Conservation (phyloP, 176 grass and related monocot species). For the Secale cereale region DNA sequence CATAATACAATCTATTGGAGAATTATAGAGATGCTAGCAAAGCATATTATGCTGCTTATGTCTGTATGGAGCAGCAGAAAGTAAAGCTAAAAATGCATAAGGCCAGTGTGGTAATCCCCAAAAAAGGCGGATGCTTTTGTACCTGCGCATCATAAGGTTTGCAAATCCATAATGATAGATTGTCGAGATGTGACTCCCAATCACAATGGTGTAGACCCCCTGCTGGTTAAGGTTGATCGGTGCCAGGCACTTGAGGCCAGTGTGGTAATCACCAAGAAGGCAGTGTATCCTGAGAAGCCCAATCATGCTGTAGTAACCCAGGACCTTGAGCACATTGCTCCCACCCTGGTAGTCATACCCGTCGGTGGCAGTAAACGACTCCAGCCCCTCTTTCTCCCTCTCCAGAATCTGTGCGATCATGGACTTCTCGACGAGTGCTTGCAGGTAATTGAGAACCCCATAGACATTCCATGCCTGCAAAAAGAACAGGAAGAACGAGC, state of each 20-base stretch:
- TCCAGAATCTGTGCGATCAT: constrained; percentile 83
- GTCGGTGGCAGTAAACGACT: constrained; percentile 81
- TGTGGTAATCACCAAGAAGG: constrained; percentile 93
- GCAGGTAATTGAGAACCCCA: constrained; percentile 93
- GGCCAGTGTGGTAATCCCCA: background rate
- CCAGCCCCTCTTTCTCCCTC: constrained; percentile 91
- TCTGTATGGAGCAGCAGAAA: background rate
- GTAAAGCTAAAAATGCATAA: background rate
- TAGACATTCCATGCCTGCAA: constrained; percentile 91
- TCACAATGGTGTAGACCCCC: constrained; percentile 94
- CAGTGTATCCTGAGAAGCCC: constrained; percentile 96
- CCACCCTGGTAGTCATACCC: constrained; percentile 94
- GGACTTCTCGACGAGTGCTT: constrained; percentile 98
- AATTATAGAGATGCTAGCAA: background rate
- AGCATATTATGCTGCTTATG: background rate
- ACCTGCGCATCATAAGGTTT: constrained; percentile 94
- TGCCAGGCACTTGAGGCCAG: constrained; percentile 82
- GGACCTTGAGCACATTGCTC: constrained; percentile 95
- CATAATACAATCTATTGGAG: background rate
- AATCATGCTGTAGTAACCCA: constrained; percentile 99
- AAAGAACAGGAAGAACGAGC: background rate
- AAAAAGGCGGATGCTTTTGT: background rate
- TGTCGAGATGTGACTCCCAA: constrained; percentile 92
- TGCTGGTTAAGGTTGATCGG: constrained; percentile 93
- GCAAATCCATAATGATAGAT: constrained; percentile 98